phyloP scores from a whole-genome alignment of 805 yeast species.

The Brettanomyces anomalus region DNA sequence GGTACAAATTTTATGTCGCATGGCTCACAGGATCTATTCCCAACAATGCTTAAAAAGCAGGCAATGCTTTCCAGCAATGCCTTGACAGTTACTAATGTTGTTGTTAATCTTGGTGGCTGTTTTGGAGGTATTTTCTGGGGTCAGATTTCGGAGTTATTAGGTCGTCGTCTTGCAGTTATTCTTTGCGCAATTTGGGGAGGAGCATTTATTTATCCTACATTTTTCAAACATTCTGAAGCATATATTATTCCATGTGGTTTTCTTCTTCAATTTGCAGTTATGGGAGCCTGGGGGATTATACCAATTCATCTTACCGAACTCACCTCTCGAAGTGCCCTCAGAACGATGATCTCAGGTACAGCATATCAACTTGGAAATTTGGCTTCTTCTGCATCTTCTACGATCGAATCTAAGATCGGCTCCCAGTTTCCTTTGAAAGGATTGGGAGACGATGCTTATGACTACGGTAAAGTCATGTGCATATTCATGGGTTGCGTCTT shows the following conservation, averaged over 20 bases:
- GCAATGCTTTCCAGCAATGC: slow-evolving; percentile 35
- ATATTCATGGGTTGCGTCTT: slow-evolving; percentile 61
- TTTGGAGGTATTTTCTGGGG: slow-evolving; percentile 55
- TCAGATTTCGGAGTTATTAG: slow-evolving; percentile 46
- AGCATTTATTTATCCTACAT: slow-evolving; percentile 56
- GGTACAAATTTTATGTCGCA: slow-evolving; percentile 68
- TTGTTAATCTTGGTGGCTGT: slow-evolving; percentile 61
- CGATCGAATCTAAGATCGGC: slow-evolving; percentile 61
- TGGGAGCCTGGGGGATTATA: slow-evolving; percentile 69
- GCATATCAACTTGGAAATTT: slow-evolving; percentile 68
- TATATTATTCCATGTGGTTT: slow-evolving; percentile 48
- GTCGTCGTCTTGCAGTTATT: slow-evolving; percentile 51
- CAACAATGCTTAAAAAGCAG: slow-evolving; percentile 52
- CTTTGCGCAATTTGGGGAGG: slow-evolving; percentile 45
- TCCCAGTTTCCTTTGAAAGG: slow-evolving; percentile 43
- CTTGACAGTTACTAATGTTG: slow-evolving; percentile 50
- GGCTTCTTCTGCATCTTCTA: slow-evolving; percentile 61
- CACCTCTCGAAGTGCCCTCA: slow-evolving; percentile 48
- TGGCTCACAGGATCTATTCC: slow-evolving; percentile 68
- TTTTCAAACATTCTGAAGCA: slow-evolving; percentile 31
- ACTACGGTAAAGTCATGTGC: slow-evolving; percentile 67
- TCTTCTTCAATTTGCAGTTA: slow-evolving; percentile 56
- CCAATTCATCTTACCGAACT: slow-evolving; percentile 61
- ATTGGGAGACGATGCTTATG: slow-evolving; percentile 29
- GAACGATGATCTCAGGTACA: slow-evolving; percentile 53